These are phyloP conservation scores for Cryptosporidium xiaoi DNA, from an alignment of 169 alveolate species.

Conservation along the genomic window DNA sequence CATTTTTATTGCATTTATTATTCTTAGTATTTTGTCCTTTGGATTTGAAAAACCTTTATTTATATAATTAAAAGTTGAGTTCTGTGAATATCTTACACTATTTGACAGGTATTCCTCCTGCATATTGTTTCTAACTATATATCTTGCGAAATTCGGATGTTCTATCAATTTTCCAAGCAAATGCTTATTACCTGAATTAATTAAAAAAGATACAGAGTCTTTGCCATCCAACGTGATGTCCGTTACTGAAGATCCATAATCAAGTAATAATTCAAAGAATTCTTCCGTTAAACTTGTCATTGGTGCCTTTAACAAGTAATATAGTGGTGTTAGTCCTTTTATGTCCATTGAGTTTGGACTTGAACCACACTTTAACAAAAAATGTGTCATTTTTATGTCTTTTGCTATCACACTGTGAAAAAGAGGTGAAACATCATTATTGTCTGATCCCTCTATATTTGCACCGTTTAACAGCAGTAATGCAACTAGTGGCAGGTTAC, in stretches of 20 bases:
- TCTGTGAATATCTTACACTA: not conserved
- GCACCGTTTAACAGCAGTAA: slow-evolving; percentile 47
- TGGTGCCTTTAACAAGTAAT: slow-evolving; percentile 33
- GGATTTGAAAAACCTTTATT: slow-evolving; percentile 26
- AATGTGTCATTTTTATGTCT: slow-evolving; percentile 47
- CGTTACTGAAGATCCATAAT: slow-evolving; percentile 57
- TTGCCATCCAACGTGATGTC: slow-evolving; percentile 56
- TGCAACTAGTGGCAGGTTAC: slow-evolving; percentile 57
- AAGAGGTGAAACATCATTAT: slow-evolving; percentile 36
- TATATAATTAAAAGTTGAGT: slow-evolving; percentile 26
- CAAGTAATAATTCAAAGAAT: slow-evolving; percentile 20
- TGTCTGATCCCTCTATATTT: slow-evolving; percentile 53
- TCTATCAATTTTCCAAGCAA: slow-evolving; percentile 11
- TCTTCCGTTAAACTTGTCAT: slow-evolving; percentile 31
- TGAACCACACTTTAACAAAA: slow-evolving; percentile 46
- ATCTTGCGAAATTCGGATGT: slow-evolving; percentile 35
- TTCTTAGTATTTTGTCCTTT: slow-evolving; percentile 42
- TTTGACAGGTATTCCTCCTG: slow-evolving; percentile 17
- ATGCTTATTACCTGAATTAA: slow-evolving; percentile 20
- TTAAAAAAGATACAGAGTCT: slow-evolving; percentile 62
- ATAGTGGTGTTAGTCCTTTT: slow-evolving; percentile 50
- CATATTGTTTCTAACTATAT: slow-evolving; percentile 8
- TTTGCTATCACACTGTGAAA: slow-evolving; percentile 42
- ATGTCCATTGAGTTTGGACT: slow-evolving; percentile 47
- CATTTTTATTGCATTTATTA: slow-evolving; percentile 54